Evolutionary conservation across 2,329 filamentous ascomycete genomes (phyloP), one percentile per base, ranked within the genome.

Genomic region (Botrytis deweyae): DNA sequence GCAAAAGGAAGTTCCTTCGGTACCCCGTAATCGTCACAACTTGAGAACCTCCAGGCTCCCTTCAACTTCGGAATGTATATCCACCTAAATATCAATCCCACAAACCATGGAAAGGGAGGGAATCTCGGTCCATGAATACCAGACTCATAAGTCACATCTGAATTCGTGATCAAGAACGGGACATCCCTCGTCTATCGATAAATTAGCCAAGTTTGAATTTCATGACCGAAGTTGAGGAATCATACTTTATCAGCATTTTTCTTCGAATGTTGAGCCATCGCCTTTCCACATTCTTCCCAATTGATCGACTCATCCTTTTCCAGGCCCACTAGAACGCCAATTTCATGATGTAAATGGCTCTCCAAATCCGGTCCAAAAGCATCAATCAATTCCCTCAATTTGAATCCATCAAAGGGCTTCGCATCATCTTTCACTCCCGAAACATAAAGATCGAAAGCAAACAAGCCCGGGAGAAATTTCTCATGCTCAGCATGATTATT

Each of bases 401-500:
- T 80, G 1, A 73, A 64, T 0, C 82, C 83, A 66, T 82, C 79
- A 63, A 82, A 82, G 14, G 78, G 62, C 18, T 80, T 78, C 29
- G 72, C 74, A n/a, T 82, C 82, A 2, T 71, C 72, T 0, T 79
- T 77, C 1, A 82, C 78, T 8, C 74, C 77, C 4, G 77, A 73
- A 16, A 83, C 66, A 76, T 84, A 85, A 7, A 63, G 75, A 62
- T 76, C 76, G 36, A 83, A 84, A 1, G 63, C 73, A 0, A 79
- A 77, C 4, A 86, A 72, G 0, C 83, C 84, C 0, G 76, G 77
- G 22, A 83, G 79, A 74, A 86, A 86, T 0, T 77, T 76, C 9
- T 79, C 77, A 76, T 86, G 84, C 72, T 86, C 83, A n/a, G 81
- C 79, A 6, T 85, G 77, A 75, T 84, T 86, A 4, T 59, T 38